Percentiles rank a stretch among this genome's conserved stretches.
Evolutionary conservation across 495 filamentous ascomycete species (phyloP).

Genomic region (Penicillium subrubescens): DNA sequence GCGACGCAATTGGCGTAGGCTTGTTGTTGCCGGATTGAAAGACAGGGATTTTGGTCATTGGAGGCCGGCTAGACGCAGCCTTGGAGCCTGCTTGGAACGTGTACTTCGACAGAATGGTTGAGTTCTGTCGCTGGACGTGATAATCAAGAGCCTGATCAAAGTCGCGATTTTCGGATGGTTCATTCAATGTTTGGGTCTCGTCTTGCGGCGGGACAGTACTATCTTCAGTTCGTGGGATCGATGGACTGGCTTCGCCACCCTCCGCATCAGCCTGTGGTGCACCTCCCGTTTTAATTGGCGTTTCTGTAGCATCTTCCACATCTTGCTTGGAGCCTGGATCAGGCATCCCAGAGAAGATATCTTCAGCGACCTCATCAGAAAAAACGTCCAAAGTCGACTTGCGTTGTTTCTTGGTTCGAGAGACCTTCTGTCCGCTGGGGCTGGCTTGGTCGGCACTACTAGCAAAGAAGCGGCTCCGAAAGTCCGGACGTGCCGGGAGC

Average conservation of each 20-base stretch:
- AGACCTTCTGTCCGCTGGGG: conserved; percentile 52
- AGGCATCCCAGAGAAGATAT: conserved; percentile 57
- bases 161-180: conserved; percentile 17
- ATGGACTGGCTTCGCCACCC: conserved; percentile 6
- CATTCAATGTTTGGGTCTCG: background rate
- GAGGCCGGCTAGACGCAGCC: background rate
- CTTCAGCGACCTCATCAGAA: conserved; percentile 68
- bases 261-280: background rate
- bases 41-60: conserved; percentile 19
- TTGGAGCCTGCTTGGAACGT: conserved; percentile 27
- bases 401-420: conserved; percentile 48
- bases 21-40: conserved; percentile 9
- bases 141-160: conserved; percentile 40
- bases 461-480: conserved; percentile 62
- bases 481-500: conserved; percentile 32
- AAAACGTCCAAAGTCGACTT: conserved; percentile 59
- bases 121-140: conserved; percentile 43
- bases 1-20: conserved; percentile 7
- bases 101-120: conserved; percentile 38
- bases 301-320: background rate
- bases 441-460: conserved; percentile 42
- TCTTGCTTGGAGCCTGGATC: conserved; percentile 32
- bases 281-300: background rate
- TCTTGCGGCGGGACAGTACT: background rate
- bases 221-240: background rate